Evolutionary conservation across 2,329 filamentous ascomycete species (phyloP).

Genomic region (Ascochyta rabiei): DNA sequence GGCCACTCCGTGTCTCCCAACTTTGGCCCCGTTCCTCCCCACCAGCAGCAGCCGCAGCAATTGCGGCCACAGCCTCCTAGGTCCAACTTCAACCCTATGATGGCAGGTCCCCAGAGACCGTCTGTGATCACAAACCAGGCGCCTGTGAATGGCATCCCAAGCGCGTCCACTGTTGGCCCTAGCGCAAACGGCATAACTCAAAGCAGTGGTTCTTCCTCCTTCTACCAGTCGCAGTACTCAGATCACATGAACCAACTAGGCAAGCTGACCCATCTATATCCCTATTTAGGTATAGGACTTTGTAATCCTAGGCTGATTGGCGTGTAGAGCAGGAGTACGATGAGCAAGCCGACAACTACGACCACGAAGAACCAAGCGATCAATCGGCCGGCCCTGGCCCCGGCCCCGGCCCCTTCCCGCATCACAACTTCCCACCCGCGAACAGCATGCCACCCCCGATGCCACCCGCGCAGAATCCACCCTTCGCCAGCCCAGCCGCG

Average conservation of each 20-base stretch:
- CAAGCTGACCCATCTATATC: slow-evolving; percentile 69
- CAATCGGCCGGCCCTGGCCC: slow-evolving; percentile 72
- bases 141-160: slow-evolving; percentile 45
- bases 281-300: slow-evolving; percentile 59
- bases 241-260: slow-evolving; percentile 95
- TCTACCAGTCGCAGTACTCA: slow-evolving; percentile 87
- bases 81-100: slow-evolving; percentile 54
- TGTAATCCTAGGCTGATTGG: slow-evolving; percentile 72
- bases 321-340: slow-evolving; percentile 95
- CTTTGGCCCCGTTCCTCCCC: slow-evolving; percentile 58
- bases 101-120: slow-evolving; percentile 49
- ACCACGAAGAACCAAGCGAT: slow-evolving; percentile 72
- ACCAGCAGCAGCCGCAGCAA: slow-evolving; percentile 42
- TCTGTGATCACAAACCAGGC: slow-evolving; percentile 46
- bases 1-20: slow-evolving; percentile 67
- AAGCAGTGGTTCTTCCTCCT: slow-evolving; percentile 57
- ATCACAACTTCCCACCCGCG: slow-evolving; percentile 58
- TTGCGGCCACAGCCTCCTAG: slow-evolving; percentile 55
- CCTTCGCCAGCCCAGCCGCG: slow-evolving; percentile 41
- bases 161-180: slow-evolving; percentile 45
- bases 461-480: slow-evolving; percentile 45
- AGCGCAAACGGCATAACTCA: slow-evolving; percentile 45
- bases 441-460: slow-evolving; percentile 49
- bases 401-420: slow-evolving; percentile 69
- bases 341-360: slow-evolving; percentile 84